These are phyloP conservation scores for Ganoderma leucocontextum DNA, from an alignment of 1,284 basidiomycete species.

Conservation along the genomic window DNA sequence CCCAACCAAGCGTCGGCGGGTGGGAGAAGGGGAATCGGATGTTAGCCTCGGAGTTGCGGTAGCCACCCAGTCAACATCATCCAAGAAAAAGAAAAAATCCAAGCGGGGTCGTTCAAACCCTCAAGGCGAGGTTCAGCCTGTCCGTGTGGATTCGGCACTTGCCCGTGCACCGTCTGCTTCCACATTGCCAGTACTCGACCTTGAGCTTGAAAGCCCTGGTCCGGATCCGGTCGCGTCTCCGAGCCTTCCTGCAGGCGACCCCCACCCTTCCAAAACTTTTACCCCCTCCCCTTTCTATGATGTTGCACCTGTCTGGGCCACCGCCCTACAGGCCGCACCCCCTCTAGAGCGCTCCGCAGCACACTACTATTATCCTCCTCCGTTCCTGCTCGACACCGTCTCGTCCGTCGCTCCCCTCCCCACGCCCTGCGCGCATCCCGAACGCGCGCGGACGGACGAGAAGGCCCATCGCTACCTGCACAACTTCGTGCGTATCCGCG, in stretches of 20 bases:
- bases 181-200: neutral
- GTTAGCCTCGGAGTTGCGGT: too few species aligned
- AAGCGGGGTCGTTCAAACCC: too few species aligned
- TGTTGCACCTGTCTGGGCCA: neutral
- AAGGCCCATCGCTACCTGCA: conserved; percentile 16
- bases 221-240: neutral
- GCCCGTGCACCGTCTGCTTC: too few species aligned
- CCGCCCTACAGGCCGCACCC: neutral
- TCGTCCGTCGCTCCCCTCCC: neutral
- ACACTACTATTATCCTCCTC: conserved; percentile 19
- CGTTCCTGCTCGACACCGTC: conserved; percentile 18
- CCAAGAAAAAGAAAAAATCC: too few species aligned
- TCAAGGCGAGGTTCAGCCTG: too few species aligned
- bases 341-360: neutral
- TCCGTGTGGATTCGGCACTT: too few species aligned
- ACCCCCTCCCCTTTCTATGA: conserved; percentile 3
- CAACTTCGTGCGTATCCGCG: conserved; percentile 15
- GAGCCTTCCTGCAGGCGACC: neutral
- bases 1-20: neutral
- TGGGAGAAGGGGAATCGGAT: too few species aligned
- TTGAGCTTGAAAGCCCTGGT: neutral
- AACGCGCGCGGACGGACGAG: neutral
- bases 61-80: too few species aligned
- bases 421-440: too few species aligned
- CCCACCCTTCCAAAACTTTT: neutral